Evolutionary conservation across 2,329 filamentous ascomycete species (phyloP), one percentile per base, ranked within the genome.

Genomic region (Fusarium tuaranense): DNA sequence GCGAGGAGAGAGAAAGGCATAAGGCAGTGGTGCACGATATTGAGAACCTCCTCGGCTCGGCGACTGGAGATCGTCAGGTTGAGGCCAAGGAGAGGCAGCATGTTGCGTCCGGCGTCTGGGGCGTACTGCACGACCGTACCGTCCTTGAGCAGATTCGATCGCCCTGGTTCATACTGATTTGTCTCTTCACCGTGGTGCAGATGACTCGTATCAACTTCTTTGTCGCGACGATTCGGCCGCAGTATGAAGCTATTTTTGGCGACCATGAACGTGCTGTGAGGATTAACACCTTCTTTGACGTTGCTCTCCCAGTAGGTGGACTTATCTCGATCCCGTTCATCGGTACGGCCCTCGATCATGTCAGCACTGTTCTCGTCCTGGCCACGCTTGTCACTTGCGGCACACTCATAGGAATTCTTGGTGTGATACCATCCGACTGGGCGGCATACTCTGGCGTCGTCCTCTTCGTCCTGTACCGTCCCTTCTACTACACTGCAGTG

Each of bases 121-220:
- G 95, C 30, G 92, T 93, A 25, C 89, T 98, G 83, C 95, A 98
- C 80, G 91, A 91, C 61, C 87, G 88, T 74, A 90, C 92, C 0
- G 93, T 94, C 0, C 78, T 87, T 25, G 84, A 94, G 78, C 95
- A 98, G 83, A 93, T 98, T 75, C 82, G 85, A 9, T 94, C 92
- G 3, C 92, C 92, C 0, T 98, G 95, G 95, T 98, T 97, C 81
- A 86, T 95, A 20, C 87, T 97, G 41, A 94, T 97, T 77, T 93
- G 94, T 7, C 83, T 95, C 22, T 96, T 97, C 81, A 97, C 94
- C 7, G 87, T 93, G 36, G 83, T 94, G 44, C 92, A 93, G 81
- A 94, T 93, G 91, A 92, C 92, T 3, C 89, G 93, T 34, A 97
- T 97, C 88, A 97, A 97, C 84, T 97, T 95, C 85, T 97, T 97